Evolutionary conservation across 108 stramenopile species (phyloP).

Genomic region (Cylindrotheca closterium): DNA sequence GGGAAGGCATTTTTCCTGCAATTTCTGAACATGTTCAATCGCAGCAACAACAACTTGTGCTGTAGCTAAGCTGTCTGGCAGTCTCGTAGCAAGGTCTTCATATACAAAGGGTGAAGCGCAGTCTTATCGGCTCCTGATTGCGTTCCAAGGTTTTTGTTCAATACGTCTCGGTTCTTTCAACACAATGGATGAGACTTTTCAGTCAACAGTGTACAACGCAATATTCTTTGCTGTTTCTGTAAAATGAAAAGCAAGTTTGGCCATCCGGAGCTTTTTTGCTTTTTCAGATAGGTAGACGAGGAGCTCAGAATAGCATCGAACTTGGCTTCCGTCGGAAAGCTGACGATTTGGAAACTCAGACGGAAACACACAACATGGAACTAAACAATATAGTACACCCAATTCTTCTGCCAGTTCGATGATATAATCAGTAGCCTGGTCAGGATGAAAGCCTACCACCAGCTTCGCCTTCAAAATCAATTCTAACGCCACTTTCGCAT

Average conservation of each 20-base stretch:
- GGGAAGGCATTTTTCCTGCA: no score
- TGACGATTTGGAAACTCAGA: slow-evolving; percentile 59
- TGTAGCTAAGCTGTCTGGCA: no score
- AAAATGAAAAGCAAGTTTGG: slow-evolving; percentile 44
- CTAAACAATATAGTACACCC: slow-evolving; percentile 63
- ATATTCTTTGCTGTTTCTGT: slow-evolving; percentile 64
- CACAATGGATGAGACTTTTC: no score
- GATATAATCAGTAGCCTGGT: slow-evolving; percentile 79
- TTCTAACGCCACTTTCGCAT: slow-evolving; percentile 7
- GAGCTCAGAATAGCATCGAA: slow-evolving; percentile 51
- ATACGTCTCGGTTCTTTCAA: no score
- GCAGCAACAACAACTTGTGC: no score
- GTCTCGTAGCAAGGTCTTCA: no score
- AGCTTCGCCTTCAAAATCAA: slow-evolving; percentile 24
- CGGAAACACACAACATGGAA: slow-evolving; percentile 81
- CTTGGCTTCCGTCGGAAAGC: slow-evolving; percentile 8
- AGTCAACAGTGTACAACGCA: slow-evolving; percentile 49
- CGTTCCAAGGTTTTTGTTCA: no score
- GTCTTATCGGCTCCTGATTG: no score
- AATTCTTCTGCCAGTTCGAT: slow-evolving; percentile 67
- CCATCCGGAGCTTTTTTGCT: slow-evolving; percentile 27
- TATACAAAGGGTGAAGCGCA: no score
- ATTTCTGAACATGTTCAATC: no score
- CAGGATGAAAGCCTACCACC: slow-evolving; percentile 89
- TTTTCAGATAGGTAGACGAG: slow-evolving; percentile 49